A percentile compares a stretch with the other conserved stretches of the same genome.
phyloP scores from a whole-genome alignment of 768 basidiomycete species.

The Neoboletus subvelutipes region DNA sequence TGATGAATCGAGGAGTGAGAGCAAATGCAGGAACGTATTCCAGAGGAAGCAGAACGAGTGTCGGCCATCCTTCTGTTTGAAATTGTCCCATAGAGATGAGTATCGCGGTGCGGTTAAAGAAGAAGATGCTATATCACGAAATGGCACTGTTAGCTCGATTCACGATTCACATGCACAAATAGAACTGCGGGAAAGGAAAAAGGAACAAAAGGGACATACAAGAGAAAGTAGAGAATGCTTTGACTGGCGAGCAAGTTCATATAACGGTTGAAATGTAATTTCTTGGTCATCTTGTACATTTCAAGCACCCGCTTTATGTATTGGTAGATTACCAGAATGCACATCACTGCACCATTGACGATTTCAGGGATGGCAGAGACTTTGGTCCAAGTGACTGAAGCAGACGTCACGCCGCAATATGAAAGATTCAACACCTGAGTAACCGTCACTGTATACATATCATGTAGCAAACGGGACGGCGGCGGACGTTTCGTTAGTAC shows the following conservation, averaged over 20 bases:
- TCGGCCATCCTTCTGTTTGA: conserved; percentile 1
- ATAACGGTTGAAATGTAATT: conserved; percentile 8
- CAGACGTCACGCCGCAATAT: neutral
- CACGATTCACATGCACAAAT: no score
- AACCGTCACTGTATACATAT: neutral
- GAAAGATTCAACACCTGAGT: neutral
- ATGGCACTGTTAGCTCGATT: neutral
- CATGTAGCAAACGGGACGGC: neutral
- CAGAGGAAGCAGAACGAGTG: neutral
- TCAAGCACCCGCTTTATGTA: neutral
- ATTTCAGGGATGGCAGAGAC: neutral
- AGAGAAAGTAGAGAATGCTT: conserved; percentile 13
- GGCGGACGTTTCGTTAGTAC: neutral
- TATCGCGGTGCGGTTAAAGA: conserved; percentile 8
- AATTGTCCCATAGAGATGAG: conserved; percentile 1
- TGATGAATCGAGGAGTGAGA: conserved; percentile 13
- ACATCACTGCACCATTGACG: conserved; percentile 3
- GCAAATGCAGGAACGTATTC: conserved; percentile 9
- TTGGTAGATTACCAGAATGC: conserved; percentile 2
- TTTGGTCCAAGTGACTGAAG: conserved; percentile 4
- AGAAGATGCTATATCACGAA: neutral
- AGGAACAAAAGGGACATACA: conserved; percentile 2
- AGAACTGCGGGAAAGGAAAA: neutral
- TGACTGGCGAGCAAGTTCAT: conserved; percentile 5
- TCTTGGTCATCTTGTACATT: conserved; percentile 4